Conservation (phyloP, 805 yeast genomes). For the Schwanniomyces pseudopolymorphus region DNA sequence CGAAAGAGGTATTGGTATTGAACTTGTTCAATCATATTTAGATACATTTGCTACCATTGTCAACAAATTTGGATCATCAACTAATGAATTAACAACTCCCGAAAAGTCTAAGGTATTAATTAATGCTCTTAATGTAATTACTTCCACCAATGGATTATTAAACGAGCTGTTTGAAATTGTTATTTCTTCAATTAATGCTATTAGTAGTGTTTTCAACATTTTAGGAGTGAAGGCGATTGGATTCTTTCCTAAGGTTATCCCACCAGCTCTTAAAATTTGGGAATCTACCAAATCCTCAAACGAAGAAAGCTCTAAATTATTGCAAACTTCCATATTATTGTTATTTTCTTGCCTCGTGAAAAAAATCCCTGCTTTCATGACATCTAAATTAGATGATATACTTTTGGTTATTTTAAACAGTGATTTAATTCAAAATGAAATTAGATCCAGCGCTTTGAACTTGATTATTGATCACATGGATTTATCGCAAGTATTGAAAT, state of each 20-base stretch:
- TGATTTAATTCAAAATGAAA: constrained; percentile 54
- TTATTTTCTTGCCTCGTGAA: constrained; percentile 73
- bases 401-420: constrained; percentile 58
- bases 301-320: constrained; percentile 29
- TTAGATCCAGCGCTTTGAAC: constrained; percentile 62
- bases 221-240: constrained; percentile 88
- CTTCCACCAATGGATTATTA: constrained; percentile 52
- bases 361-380: constrained; percentile 82
- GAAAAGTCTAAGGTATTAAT: constrained; percentile 48
- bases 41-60: constrained; percentile 66
- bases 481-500: constrained; percentile 56
- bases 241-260: constrained; percentile 78
- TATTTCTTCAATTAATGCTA: constrained; percentile 70
- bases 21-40: constrained; percentile 65
- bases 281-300: constrained; percentile 31
- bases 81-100: constrained; percentile 26
- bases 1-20: constrained; percentile 36
- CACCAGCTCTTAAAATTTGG: constrained; percentile 67
- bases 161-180: constrained; percentile 59
- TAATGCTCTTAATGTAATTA: constrained; percentile 49
- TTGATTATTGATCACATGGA: constrained; percentile 68
- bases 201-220: constrained; percentile 66
- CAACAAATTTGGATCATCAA: constrained; percentile 52
- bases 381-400: constrained; percentile 64
- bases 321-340: constrained; percentile 72